These are phyloP conservation scores for Colletotrichum euphorbiae DNA, from an alignment of 2,329 filamentous ascomycete genomes.

Conservation along the genomic window DNA sequence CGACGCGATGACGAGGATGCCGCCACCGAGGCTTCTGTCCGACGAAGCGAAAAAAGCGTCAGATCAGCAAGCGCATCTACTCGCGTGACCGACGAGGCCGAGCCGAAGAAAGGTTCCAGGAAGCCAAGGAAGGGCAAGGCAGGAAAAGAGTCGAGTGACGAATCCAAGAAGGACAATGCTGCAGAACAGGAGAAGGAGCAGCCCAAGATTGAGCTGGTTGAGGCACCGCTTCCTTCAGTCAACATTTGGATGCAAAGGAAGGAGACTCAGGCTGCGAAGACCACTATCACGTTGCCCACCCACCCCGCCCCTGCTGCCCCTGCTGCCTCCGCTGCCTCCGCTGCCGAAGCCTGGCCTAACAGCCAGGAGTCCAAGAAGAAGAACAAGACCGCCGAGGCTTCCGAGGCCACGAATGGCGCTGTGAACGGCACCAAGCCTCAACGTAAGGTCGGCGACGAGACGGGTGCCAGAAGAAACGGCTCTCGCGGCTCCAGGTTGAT, in stretches of 20 bases:
- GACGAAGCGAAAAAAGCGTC: conserved; percentile 60
- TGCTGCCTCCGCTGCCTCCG: conserved; percentile 41
- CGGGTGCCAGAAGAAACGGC: conserved; percentile 52
- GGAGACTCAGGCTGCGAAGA: conserved; percentile 71
- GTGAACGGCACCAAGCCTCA: conserved; percentile 55
- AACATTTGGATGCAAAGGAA: conserved; percentile 90
- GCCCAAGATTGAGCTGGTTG: conserved; percentile 75
- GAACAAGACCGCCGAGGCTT: conserved; percentile 43
- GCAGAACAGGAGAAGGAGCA: conserved; percentile 70
- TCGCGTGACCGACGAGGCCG: conserved; percentile 75
- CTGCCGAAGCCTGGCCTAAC: conserved; percentile 46
- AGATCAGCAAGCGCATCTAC: conserved; percentile 72
- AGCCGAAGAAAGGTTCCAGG: conserved; percentile 66
- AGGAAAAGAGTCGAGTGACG: conserved; percentile 55
- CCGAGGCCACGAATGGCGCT: conserved; percentile 42
- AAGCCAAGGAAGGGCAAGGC: conserved; percentile 72
- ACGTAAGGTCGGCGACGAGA: conserved; percentile 58
- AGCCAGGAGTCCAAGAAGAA: conserved; percentile 62
- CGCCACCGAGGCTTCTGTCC: conserved; percentile 54
- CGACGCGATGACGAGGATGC: conserved; percentile 54
- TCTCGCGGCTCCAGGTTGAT: conserved; percentile 58
- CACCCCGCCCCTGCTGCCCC: conserved; percentile 39
- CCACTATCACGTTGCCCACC: conserved; percentile 49
- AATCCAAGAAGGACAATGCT: conserved; percentile 65
- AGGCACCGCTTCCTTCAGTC: conserved; percentile 84